These are phyloP conservation scores for Suillus weaverae DNA, from an alignment of 768 basidiomycete species.

Conservation along the genomic window DNA sequence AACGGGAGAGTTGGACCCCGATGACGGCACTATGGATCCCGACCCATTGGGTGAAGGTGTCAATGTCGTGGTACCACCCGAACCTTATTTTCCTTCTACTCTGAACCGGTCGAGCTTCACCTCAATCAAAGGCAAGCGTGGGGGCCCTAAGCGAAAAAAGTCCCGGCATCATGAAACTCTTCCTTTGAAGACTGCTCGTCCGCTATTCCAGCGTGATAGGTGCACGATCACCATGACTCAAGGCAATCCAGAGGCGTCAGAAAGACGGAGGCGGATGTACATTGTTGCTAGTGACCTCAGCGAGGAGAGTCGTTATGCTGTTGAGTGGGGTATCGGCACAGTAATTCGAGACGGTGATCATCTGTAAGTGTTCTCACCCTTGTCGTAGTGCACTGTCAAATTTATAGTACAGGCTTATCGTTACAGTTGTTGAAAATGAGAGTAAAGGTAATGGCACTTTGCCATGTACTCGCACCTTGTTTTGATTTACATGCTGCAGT, in stretches of 20 bases:
- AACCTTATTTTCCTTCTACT: conserved; percentile 79
- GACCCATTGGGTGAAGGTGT: conserved; percentile 93
- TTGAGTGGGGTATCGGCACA: conserved; percentile 98
- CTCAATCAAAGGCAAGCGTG: conserved; percentile 32
- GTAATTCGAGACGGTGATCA: conserved; percentile 95
- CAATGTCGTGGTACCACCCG: conserved; percentile 81
- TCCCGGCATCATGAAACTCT: conserved; percentile 63
- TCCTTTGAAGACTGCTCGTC: conserved; percentile 67
- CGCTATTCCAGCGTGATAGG: conserved; percentile 86
- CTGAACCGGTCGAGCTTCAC: conserved; percentile 55
- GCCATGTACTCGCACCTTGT: not conserved
- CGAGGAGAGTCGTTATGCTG: conserved; percentile 91
- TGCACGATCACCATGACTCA: conserved; percentile 90
- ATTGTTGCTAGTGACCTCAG: conserved; percentile 93
- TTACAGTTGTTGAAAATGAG: conserved; percentile 92
- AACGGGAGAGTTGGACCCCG: conserved; percentile 35
- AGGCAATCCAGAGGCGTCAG: conserved; percentile 68
- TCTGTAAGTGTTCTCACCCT: conserved; percentile 43
- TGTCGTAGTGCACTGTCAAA: conserved; percentile 6
- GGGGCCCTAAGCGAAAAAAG: conserved; percentile 56
- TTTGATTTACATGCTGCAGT: conserved; percentile 39
- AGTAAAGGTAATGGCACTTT: conserved; percentile 61
- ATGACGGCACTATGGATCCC: conserved; percentile 57
- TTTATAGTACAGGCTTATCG: conserved; percentile 56
- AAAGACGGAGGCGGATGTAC: conserved; percentile 66